Conservation (phyloP, 1,284 basidiomycete genomes). For the Flammula alnicola region DNA sequence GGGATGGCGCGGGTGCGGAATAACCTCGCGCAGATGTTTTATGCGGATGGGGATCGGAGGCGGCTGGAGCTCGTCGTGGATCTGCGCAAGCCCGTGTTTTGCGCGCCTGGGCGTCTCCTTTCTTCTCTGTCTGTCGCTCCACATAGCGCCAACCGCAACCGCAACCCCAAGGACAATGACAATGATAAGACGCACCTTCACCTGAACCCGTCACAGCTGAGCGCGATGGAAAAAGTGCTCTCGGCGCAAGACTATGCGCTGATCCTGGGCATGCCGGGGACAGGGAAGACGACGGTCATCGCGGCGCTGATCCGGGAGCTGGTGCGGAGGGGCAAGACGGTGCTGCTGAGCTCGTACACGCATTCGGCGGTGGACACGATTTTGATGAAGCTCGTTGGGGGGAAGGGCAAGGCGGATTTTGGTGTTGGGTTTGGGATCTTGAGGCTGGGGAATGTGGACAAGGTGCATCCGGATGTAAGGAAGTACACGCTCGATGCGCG, state of each 20-base stretch:
- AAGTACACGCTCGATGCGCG: conserved; percentile 70
- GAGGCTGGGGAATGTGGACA: conserved; percentile 89
- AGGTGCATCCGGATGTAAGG: conserved; percentile 82
- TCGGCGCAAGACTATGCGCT: conserved; percentile 89
- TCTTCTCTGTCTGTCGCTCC: too few relatives aligned
- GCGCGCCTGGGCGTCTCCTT: conserved; percentile 35
- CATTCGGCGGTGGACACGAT: conserved; percentile 99
- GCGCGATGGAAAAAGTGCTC: conserved; percentile 78
- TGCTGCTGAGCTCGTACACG: conserved; percentile 91
- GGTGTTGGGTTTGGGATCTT: conserved; percentile 71
- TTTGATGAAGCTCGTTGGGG: conserved; percentile 70
- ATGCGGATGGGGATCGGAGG: conserved; percentile 70
- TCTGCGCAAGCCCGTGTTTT: conserved; percentile 70
- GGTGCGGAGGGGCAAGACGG: conserved; percentile 82
- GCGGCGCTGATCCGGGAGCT: conserved; percentile 86
- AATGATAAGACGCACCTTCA: conserved; percentile 28
- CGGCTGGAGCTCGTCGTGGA: conserved; percentile 83
- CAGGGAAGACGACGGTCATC: conserved; percentile 96
- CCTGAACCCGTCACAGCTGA: conserved; percentile 79
- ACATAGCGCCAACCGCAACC: too few relatives aligned
- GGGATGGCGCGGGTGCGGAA: conserved; percentile 90
- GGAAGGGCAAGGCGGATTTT: conserved; percentile 1
- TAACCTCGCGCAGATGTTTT: conserved; percentile 91
- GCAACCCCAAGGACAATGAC: too few relatives aligned
- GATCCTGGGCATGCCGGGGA: conserved; percentile 97